Conservation (phyloP, 345 rosid species). For the Draba incana region DNA sequence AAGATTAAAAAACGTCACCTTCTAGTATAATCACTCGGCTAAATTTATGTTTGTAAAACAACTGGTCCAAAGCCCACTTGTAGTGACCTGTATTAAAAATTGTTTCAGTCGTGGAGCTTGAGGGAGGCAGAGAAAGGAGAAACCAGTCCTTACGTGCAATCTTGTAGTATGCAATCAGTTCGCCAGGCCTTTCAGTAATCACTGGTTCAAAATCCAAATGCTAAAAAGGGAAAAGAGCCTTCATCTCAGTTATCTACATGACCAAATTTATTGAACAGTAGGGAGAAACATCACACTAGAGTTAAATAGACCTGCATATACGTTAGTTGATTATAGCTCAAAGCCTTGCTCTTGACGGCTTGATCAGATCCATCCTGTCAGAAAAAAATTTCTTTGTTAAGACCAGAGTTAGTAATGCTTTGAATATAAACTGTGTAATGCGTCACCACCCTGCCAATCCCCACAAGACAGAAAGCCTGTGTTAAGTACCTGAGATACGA, state of each 20-base stretch:
- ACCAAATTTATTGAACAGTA: slow-evolving; percentile 20
- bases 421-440: slow-evolving; percentile 23
- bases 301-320: slow-evolving; percentile 73
- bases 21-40: slow-evolving; percentile 84
- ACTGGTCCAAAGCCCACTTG: slow-evolving; percentile 92
- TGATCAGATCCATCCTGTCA: slow-evolving; percentile 80
- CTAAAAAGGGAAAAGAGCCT: slow-evolving; percentile 46
- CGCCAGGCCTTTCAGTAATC: slow-evolving; percentile 87
- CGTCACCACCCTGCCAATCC: slow-evolving; percentile 19
- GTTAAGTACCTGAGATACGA: slow-evolving; percentile 80
- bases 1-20: slow-evolving; percentile 54
- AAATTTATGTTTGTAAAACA: slow-evolving; percentile 86
- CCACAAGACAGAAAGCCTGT: slow-evolving; percentile 10
- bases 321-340: slow-evolving; percentile 79
- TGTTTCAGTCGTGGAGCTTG: slow-evolving; percentile 34
- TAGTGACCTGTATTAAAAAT: slow-evolving; percentile 67
- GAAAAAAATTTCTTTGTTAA: slow-evolving; percentile 3
- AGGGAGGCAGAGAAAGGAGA: slow-evolving; percentile 34
- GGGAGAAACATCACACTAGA: slow-evolving; percentile 20
- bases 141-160: slow-evolving; percentile 69
- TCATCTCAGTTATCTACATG: slow-evolving; percentile 22
- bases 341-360: slow-evolving; percentile 70
- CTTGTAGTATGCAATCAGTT: slow-evolving; percentile 88
- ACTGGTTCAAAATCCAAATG: slow-evolving; percentile 82
- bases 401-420: slow-evolving; percentile 24